Percentiles rank a stretch among this genome's conserved stretches.
phyloP scores from a whole-genome alignment of 2,329 filamentous ascomycete genomes.

The Aspergillus phoenicis region DNA sequence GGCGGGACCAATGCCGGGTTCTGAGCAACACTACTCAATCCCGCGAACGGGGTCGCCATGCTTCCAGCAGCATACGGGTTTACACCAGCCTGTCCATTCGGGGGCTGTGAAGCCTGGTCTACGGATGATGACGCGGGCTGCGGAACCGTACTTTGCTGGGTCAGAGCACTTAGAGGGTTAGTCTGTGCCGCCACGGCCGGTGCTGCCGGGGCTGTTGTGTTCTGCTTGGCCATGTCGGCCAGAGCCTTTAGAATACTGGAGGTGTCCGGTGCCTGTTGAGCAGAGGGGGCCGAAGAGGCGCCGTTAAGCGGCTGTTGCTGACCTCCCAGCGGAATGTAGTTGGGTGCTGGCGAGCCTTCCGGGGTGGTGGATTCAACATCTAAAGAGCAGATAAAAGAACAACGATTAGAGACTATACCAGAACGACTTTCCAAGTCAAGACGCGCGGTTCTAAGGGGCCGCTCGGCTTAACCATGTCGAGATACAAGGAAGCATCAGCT shows the following conservation, averaged over 20 bases:
- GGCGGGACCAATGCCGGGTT: conserved; percentile 37
- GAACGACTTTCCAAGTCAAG: background rate
- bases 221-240: conserved; percentile 78
- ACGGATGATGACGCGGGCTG: conserved; percentile 46
- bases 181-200: conserved; percentile 39
- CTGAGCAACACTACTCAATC: conserved; percentile 44
- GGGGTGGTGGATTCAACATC: conserved; percentile 71
- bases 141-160: conserved; percentile 47
- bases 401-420: conserved; percentile 31
- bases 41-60: conserved; percentile 53
- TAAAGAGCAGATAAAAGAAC: conserved; percentile 36
- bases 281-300: conserved; percentile 23
- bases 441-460: background rate
- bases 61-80: conserved; percentile 55
- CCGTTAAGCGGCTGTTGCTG: conserved; percentile 32
- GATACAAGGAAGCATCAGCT: conserved; percentile 13
- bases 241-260: conserved; percentile 74
- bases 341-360: conserved; percentile 54
- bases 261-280: conserved; percentile 54
- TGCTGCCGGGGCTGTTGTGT: conserved; percentile 54
- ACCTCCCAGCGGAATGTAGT: conserved; percentile 43
- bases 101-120: conserved; percentile 47
- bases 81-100: conserved; percentile 58
- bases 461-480: background rate
- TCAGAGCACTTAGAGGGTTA: conserved; percentile 55